Conservation (phyloP, 2,329 filamentous ascomycete species). For the Fusarium proliferatum region DNA sequence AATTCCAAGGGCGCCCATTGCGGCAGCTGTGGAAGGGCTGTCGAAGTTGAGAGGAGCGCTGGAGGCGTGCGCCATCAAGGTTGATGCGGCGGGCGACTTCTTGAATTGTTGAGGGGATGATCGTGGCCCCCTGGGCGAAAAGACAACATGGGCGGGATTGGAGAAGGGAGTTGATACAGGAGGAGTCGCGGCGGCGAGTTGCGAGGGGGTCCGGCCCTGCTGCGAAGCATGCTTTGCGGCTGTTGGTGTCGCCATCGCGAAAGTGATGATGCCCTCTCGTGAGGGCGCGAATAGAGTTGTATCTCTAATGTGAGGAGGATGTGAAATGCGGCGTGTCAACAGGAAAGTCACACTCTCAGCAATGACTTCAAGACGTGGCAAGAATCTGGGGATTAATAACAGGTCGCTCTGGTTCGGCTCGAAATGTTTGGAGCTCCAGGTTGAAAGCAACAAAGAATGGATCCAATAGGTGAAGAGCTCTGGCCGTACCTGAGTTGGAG, state of each 20-base stretch:
- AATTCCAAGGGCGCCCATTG: conserved; percentile 67
- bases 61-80: conserved; percentile 59
- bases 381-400: neutral
- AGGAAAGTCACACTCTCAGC: neutral
- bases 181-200: conserved; percentile 67
- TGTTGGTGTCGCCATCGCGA: conserved; percentile 62
- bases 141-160: conserved; percentile 65
- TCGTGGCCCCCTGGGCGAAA: conserved; percentile 67
- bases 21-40: conserved; percentile 71
- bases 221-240: conserved; percentile 61
- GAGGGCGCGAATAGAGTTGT: conserved; percentile 15
- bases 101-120: conserved; percentile 74
- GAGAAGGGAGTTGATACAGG: conserved; percentile 76
- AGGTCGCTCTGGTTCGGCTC: neutral
- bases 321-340: neutral
- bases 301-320: neutral
- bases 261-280: conserved; percentile 24
- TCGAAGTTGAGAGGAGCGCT: conserved; percentile 68
- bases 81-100: conserved; percentile 69
- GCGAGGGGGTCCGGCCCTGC: conserved; percentile 60
- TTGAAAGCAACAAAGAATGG: conserved; percentile 21
- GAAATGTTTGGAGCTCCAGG: neutral
- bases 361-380: neutral
- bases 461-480: neutral
- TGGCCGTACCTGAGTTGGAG: conserved; percentile 18